These are phyloP conservation scores for Claviceps africana DNA, from an alignment of 2,329 filamentous ascomycete species.

Conservation along the genomic window DNA sequence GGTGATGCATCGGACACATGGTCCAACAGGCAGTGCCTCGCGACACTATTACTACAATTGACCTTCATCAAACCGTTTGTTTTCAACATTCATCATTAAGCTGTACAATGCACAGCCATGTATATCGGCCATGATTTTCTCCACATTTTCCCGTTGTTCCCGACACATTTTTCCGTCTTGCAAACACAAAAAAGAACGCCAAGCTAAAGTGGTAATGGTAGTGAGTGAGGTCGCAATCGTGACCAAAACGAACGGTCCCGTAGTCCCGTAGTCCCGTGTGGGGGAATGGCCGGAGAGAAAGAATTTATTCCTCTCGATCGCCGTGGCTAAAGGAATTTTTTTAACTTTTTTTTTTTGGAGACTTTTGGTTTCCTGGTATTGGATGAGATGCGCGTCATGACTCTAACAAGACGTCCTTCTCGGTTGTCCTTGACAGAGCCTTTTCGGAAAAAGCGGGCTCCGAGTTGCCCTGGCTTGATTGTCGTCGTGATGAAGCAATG, in stretches of 20 bases:
- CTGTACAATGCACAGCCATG: neutral
- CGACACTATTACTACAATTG: no score
- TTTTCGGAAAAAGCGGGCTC: constrained; percentile 1
- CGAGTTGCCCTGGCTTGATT: neutral
- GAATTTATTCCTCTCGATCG: neutral
- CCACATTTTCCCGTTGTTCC: neutral
- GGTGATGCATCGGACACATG: no score
- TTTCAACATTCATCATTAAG: neutral
- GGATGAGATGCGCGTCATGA: neutral
- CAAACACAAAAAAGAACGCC: neutral
- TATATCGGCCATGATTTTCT: neutral
- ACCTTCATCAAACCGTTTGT: neutral
- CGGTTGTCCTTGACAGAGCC: neutral
- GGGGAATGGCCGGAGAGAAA: neutral
- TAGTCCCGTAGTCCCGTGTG: no score
- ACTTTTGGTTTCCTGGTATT: neutral
- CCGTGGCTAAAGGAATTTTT: neutral
- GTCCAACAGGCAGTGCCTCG: no score
- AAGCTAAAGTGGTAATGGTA: neutral
- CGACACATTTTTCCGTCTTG: neutral
- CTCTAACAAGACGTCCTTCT: neutral
- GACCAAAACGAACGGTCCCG: neutral
- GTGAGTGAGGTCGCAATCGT: neutral
- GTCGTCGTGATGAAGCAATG: neutral
- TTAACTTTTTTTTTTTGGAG: neutral